Conservation (phyloP, 345 rosid genomes). For the Turnera subulata region DNA sequence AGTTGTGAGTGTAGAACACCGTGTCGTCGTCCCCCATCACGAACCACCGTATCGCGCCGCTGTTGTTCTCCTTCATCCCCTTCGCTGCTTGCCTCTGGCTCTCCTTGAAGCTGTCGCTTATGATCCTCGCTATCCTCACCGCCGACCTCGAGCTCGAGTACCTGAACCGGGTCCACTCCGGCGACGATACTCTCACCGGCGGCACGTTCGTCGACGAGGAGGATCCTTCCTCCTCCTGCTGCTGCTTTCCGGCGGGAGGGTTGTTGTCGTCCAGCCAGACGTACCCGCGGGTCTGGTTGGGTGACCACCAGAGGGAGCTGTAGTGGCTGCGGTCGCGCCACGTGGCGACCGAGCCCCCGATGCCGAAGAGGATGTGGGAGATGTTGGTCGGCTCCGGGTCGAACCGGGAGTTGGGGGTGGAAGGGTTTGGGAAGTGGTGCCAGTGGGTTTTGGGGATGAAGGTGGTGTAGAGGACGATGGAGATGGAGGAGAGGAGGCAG, state of each 20-base stretch:
- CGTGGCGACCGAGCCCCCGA: constrained; percentile 56
- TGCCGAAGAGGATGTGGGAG: constrained; percentile 65
- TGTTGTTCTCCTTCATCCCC: constrained; percentile 37
- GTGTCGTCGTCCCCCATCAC: constrained; percentile 96
- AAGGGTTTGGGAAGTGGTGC: constrained; percentile 23
- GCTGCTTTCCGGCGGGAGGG: no score
- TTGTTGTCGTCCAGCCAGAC: constrained; percentile 62
- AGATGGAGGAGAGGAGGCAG: constrained; percentile 49
- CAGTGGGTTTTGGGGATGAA: constrained; percentile 28
- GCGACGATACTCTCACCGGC: constrained; percentile 35
- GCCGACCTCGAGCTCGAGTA: constrained; percentile 62
- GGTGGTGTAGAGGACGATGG: constrained; percentile 45
- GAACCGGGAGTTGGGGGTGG: not conserved
- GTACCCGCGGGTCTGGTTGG: constrained; percentile 50
- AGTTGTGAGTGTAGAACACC: constrained; percentile 57
- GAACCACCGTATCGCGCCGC: constrained; percentile 92
- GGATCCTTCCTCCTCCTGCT: no score
- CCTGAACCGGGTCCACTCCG: constrained; percentile 52
- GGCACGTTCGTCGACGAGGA: no score
- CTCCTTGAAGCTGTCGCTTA: constrained; percentile 53
- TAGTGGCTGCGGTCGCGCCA: constrained; percentile 58
- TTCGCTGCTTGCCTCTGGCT: no score
- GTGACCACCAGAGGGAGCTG: constrained; percentile 63
- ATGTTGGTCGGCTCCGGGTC: constrained; percentile 43
- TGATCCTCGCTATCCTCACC: constrained; percentile 68